Evolutionary conservation across 805 yeast species (phyloP).

Genomic region (Ogataea populi-albae): DNA sequence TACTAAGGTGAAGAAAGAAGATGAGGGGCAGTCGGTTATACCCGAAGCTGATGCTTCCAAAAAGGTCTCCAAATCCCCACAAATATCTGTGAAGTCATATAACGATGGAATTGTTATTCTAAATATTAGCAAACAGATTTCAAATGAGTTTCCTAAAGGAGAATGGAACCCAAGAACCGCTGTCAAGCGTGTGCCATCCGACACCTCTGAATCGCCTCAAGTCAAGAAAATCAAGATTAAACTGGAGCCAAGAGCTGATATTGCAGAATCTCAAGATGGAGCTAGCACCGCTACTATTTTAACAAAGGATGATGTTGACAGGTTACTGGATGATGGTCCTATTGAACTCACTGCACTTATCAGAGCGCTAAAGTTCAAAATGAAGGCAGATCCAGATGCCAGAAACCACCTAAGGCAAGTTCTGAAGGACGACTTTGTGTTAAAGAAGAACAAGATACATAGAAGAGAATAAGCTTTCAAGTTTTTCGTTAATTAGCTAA

Average conservation of each 20-base stretch:
- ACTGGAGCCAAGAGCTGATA: slow-evolving; percentile 17
- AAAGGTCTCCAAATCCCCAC: slow-evolving; percentile 12
- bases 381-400: slow-evolving; percentile 62
- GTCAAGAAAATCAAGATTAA: slow-evolving; percentile 31
- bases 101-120: slow-evolving; percentile 56
- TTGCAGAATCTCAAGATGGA: slow-evolving; percentile 5
- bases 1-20: slow-evolving; percentile 36
- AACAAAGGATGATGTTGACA: slow-evolving; percentile 70
- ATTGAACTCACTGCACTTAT: slow-evolving; percentile 55
- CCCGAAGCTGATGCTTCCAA: slow-evolving; percentile 10
- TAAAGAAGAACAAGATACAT: slow-evolving; percentile 32
- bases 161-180: slow-evolving; percentile 74
- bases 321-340: slow-evolving; percentile 55
- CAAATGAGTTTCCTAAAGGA: slow-evolving; percentile 70
- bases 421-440: slow-evolving; percentile 27
- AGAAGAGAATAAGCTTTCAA: slow-evolving; percentile 14
- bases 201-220: slow-evolving; percentile 19
- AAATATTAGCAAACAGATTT: slow-evolving; percentile 58
- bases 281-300: slow-evolving; percentile 27
- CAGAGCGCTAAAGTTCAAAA: slow-evolving; percentile 55
- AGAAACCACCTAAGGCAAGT: slow-evolving; percentile 51
- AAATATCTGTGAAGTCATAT: slow-evolving; percentile 41
- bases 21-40: slow-evolving; percentile 31
- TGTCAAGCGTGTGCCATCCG: slow-evolving; percentile 26
- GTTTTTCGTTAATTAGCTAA: neutral